A percentile compares a stretch with the other conserved stretches of the same genome.
phyloP scores from a whole-genome alignment of 1,284 basidiomycete species.

The Polyporus tsugae region DNA sequence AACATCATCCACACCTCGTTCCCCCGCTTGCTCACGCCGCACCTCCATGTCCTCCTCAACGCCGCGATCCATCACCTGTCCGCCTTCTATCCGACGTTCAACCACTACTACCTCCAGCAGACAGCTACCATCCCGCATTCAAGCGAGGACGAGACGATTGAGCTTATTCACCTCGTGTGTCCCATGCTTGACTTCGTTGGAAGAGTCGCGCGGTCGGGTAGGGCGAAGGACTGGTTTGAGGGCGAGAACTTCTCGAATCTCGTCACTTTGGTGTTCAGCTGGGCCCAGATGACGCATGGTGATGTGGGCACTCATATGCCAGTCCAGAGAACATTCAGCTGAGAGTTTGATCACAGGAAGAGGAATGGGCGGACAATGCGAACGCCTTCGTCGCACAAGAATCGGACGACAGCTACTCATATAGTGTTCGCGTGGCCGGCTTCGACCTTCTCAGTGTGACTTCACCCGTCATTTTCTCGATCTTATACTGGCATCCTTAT shows the following conservation, averaged over 20 bases:
- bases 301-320: slow-evolving; percentile 63
- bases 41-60: slow-evolving; percentile 68
- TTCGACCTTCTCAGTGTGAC: slow-evolving; percentile 84
- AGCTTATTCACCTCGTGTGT: slow-evolving; percentile 79
- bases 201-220: slow-evolving; percentile 66
- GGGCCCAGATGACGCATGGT: slow-evolving; percentile 88
- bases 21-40: slow-evolving; percentile 68
- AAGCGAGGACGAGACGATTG: slow-evolving; percentile 82
- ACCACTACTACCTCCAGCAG: slow-evolving; percentile 72
- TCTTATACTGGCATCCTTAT: background rate
- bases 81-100: slow-evolving; percentile 71
- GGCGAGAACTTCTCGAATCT: slow-evolving; percentile 62
- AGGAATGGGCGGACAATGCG: slow-evolving; percentile 88
- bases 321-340: background rate
- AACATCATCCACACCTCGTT: slow-evolving; percentile 82
- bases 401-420: slow-evolving; percentile 88
- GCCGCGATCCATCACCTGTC: slow-evolving; percentile 73
- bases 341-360: slow-evolving; percentile 64
- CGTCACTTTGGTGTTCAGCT: slow-evolving; percentile 70
- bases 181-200: slow-evolving; percentile 86
- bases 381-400: slow-evolving; percentile 96
- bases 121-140: slow-evolving; percentile 63
- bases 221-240: slow-evolving; percentile 69
- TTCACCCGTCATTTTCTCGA: background rate
- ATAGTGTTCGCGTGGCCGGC: slow-evolving; percentile 84